A percentile compares a stretch with the other conserved stretches of the same genome.
phyloP scores from a whole-genome alignment of 2,329 filamentous ascomycete genomes.

The Fusarium nisikadoi region DNA sequence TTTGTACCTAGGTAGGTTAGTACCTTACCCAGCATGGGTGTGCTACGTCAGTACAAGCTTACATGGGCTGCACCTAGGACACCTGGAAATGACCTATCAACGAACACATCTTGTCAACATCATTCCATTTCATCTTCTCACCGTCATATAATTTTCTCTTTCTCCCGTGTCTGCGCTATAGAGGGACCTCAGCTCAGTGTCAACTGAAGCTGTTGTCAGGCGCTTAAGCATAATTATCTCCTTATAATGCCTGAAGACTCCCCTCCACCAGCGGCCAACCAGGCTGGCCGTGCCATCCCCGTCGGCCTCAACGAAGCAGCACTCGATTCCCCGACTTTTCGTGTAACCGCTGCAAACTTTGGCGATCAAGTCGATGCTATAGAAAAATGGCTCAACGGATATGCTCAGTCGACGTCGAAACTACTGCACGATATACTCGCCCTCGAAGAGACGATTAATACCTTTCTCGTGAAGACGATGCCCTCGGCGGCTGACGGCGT shows the following conservation, averaged over 20 bases:
- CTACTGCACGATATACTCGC: slow-evolving; percentile 71
- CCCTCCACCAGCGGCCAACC: slow-evolving; percentile 37
- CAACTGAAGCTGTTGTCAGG: slow-evolving; percentile 43
- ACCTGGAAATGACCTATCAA: slow-evolving; percentile 22
- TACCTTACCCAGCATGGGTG: slow-evolving; percentile 13
- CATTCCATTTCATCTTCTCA: slow-evolving; percentile 37
- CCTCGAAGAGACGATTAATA: slow-evolving; percentile 82
- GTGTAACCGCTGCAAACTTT: slow-evolving; percentile 86
- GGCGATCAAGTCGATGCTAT: slow-evolving; percentile 90
- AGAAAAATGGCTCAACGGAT: slow-evolving; percentile 87
- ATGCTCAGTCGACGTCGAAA: slow-evolving; percentile 64
- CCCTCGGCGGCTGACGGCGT: slow-evolving; percentile 84
- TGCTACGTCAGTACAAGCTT: slow-evolving; percentile 25
- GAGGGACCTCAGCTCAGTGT: slow-evolving; percentile 41
- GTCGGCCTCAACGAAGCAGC: slow-evolving; percentile 94
- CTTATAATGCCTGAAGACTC: slow-evolving; percentile 39
- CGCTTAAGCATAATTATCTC: slow-evolving; percentile 24
- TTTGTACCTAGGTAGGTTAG: background rate
- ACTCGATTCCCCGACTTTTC: slow-evolving; percentile 95
- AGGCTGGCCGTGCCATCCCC: slow-evolving; percentile 60
- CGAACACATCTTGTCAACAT: slow-evolving; percentile 35
- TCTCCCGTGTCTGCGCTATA: slow-evolving; percentile 18
- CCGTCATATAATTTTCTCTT: slow-evolving; percentile 25
- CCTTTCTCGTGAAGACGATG: slow-evolving; percentile 79
- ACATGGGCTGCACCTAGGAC: background rate